Base-by-base conservation (phyloP, 345 rosid genomes). In the Gossypium herbaceum region DNA sequence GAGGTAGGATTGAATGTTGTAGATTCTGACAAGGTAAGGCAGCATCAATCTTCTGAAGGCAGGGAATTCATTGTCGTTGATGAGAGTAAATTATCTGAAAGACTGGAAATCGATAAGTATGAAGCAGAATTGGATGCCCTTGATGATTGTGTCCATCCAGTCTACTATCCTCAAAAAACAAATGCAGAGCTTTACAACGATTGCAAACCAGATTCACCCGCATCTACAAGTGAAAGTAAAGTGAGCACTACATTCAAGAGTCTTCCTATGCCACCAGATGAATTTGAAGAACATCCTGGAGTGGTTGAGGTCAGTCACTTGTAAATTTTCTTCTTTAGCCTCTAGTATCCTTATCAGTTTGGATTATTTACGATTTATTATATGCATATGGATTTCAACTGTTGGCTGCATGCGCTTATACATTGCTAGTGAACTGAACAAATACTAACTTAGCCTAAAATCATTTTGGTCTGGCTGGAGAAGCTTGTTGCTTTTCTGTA, bases 271-370 rank as follows among this genome's bases (percentile, higher is more conserved):
- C 79, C 81, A 39, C 66, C 72, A 20, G 85, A 83, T 82, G 65
- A 71, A 39, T 60, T 19, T 60, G 82, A 84, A 75, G 84, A 81
- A 56, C 78, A 71, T 71, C 72, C 69, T 78, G 65, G 77, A 9
- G 77, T 74, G 45, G 80, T 82, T 73, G 85, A 91, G 97, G 98
- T 94, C 75, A 84, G 87, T 78, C 71, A 69, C 24, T 25, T 48
- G 59, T 25, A 50, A 50, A 68, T 16, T 25, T 68, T 69, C 73
- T 27, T 27, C 9, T 69, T 69, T 69, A 19, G n/a, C 8, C 44
- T 0, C 24, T 69, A 68, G 44, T 68, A 51, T 50, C 45, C 59
- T 51, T 0, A 51, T 68, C 8, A 22, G 2, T 50, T 68, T 24
- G 43, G 25, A 51, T 17, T 51, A 17, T 1, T 50, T 68, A 68